These are phyloP conservation scores for Brassica nigra DNA, from an alignment of 345 rosid genomes.

Conservation along the genomic window DNA sequence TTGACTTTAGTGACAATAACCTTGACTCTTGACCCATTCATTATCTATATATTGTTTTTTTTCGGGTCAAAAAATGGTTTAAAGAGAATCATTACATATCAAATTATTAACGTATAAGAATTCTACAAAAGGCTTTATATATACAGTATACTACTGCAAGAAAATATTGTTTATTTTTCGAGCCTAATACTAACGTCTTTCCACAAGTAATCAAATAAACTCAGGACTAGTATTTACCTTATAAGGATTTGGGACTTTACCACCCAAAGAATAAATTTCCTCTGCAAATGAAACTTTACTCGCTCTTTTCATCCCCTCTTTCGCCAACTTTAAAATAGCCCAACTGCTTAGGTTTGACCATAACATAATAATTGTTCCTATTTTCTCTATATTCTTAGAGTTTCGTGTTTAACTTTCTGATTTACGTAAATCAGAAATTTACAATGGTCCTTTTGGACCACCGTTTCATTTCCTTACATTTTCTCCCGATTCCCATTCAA, in stretches of 20 bases:
- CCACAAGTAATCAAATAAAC: no score
- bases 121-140: no score
- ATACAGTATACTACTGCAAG: no score
- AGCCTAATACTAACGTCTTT: no score
- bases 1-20: no score
- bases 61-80: no score
- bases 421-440: conserved; percentile 22
- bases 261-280: conserved; percentile 34
- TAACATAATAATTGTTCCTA: conserved; percentile 28
- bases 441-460: conserved; percentile 41
- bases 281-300: conserved; percentile 1
- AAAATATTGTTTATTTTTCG: no score
- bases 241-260: conserved; percentile 19
- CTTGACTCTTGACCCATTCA: no score
- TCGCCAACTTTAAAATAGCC: conserved; percentile 20
- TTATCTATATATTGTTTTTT: no score
- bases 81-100: no score
- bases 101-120: no score
- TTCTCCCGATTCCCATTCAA: conserved; percentile 3
- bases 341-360: conserved; percentile 77
- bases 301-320: conserved; percentile 5
- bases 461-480: conserved; percentile 23
- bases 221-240: not conserved
- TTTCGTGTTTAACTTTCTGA: conserved; percentile 36
- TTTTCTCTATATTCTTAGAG: conserved; percentile 1